These are phyloP conservation scores for Globisporangium canariense DNA, from an alignment of 352 stramenopile species.

Conservation along the genomic window DNA sequence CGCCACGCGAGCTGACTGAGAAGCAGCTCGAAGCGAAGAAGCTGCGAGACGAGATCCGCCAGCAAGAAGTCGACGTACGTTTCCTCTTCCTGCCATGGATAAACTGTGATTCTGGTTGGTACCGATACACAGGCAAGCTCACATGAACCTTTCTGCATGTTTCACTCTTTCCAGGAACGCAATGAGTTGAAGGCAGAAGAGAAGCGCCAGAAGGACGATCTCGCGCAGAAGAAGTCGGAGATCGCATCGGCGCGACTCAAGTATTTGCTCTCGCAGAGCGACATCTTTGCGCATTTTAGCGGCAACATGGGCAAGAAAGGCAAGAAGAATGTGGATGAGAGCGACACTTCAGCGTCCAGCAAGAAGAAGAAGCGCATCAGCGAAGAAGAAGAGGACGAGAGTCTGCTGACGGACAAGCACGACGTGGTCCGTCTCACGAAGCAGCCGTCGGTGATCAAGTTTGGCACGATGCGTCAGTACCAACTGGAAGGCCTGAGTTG, in stretches of 20 bases:
- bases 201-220: constrained; percentile 72
- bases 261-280: constrained; percentile 95
- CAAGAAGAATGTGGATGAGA: constrained; percentile 46
- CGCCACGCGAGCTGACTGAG: constrained; percentile 45
- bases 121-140: too few species aligned
- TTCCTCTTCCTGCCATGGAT: neutral
- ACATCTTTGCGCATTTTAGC: constrained; percentile 98
- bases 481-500: constrained; percentile 98
- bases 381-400: constrained; percentile 80
- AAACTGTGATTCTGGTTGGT: neutral
- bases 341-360: constrained; percentile 24
- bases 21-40: constrained; percentile 72
- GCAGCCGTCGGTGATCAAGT: constrained; percentile 91
- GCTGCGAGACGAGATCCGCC: constrained; percentile 65
- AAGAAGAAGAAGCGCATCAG: constrained; percentile 87
- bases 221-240: constrained; percentile 74
- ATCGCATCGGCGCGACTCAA: constrained; percentile 85
- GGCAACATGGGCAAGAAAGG: constrained; percentile 75
- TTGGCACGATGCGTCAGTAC: constrained; percentile 96
- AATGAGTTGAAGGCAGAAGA: constrained; percentile 77
- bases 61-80: constrained; percentile 52
- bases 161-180: constrained; percentile 27
- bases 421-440: constrained; percentile 91
- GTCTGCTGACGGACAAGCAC: constrained; percentile 71
- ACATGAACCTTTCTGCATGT: neutral